Evolutionary conservation across 768 basidiomycete species (phyloP), one percentile per base, ranked within the genome.

Genomic region (Tricholoma sp.): DNA sequence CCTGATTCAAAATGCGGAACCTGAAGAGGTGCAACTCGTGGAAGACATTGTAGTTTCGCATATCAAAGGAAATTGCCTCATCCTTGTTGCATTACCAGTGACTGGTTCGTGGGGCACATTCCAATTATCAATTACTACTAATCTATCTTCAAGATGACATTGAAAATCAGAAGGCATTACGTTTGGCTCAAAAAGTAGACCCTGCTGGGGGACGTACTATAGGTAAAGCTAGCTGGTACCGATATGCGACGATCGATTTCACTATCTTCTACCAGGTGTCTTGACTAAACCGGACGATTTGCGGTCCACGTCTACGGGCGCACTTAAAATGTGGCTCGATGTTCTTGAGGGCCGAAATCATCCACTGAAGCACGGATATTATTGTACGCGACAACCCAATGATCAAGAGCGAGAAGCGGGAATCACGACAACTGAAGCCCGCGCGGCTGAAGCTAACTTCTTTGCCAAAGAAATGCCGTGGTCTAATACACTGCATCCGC

Each of bases 281-380:
- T 66, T 84, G 34, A 83, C 81, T 3, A 83, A 84, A 65, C 76
- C 78, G 0, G 82, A 83, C 60, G 76, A 75, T 47, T 63, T 84
- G 5, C 65, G 71, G 0, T n/a, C 57, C 2, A 73, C 75, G 6
- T 60, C 74, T 20, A 70, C 65, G 3, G 67, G 75, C 57, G 56
- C 72, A 48, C 69, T 70, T 11, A 56, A 69, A 18, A 39, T 66
- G 24, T 82, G 79, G 77, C 63, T 80, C 6, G 74, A 77, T 45
- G 67, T 77, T 7, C 64, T 78, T 2, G 74, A 77, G 61, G 76
- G 73, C 29, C 65, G 69, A 13, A 65, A 70, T 29, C 71, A 81
- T 58, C 59, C 60, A 31, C 63, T 81, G 48, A 60, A 53, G 33
- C 73, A 75, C 53, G 70, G 79, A 20, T 79, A 77, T 53, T 79